phyloP scores from a whole-genome alignment of 257 asterid species.

The Schizonepeta tenuifolia region DNA sequence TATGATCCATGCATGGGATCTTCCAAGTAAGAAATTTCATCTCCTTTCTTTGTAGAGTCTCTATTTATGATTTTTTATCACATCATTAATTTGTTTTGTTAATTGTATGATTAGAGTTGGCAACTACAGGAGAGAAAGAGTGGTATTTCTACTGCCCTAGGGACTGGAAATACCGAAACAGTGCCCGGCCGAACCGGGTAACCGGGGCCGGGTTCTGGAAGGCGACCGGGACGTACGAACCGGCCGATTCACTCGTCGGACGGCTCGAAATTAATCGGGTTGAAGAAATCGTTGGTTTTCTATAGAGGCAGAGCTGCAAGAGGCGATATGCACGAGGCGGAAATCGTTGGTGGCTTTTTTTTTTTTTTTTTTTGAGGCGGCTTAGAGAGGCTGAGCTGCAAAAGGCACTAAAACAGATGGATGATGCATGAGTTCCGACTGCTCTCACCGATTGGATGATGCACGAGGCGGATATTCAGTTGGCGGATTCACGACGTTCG shows the following conservation, averaged over 20 bases:
- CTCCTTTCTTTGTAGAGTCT: too few relatives aligned
- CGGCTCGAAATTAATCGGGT: constrained; percentile 73
- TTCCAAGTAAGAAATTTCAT: constrained; percentile 71
- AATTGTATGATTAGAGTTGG: constrained; percentile 52
- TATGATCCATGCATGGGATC: constrained; percentile 99
- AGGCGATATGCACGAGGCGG: too few relatives aligned
- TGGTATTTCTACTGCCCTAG: constrained; percentile 94
- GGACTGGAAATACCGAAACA: constrained; percentile 85
- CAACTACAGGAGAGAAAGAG: constrained; percentile 82
- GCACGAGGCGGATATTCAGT: too few relatives aligned
- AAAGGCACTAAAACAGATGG: constrained; percentile 91
- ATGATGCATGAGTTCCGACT: constrained; percentile 97
- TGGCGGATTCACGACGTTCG: too few relatives aligned
- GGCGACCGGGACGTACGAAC: constrained; percentile 91
- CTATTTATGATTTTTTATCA: too few relatives aligned
- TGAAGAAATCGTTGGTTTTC: constrained; percentile 87
- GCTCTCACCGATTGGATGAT: constrained; percentile 65
- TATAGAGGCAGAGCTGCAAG: constrained; percentile 91
- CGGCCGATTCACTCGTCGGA: constrained; percentile 83
- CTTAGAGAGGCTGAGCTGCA: too few relatives aligned
- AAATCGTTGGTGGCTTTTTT: too few relatives aligned
- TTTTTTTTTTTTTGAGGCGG: too few relatives aligned
- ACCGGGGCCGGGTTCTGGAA: constrained; percentile 97
- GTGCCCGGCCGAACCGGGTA: constrained; percentile 85
- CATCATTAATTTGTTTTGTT: background rate